Percentiles rank a stretch among this genome's conserved stretches.
Evolutionary conservation across 768 basidiomycete genomes (phyloP).

Genomic region (Boletus rubropictus): DNA sequence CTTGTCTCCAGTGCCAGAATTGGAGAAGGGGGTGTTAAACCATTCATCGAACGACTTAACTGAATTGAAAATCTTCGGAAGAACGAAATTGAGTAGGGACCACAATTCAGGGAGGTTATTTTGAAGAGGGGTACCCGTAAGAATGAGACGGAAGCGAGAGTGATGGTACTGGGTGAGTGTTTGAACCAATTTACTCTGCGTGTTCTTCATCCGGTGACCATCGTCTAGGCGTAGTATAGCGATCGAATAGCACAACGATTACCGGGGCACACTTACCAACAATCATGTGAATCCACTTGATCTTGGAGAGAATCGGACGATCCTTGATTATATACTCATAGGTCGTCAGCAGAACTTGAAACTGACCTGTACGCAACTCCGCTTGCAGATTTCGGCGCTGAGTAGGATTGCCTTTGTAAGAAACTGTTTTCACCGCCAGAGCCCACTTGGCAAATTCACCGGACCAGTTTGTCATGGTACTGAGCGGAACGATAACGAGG

Average conservation of each 20-base stretch:
- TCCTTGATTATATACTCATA: slow-evolving; percentile 99
- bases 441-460: slow-evolving; percentile 98
- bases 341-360: slow-evolving; percentile 90
- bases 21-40: slow-evolving; percentile 99
- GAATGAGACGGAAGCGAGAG: slow-evolving; percentile 86
- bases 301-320: slow-evolving; percentile 80
- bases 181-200: slow-evolving; percentile 80
- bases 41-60: slow-evolving; percentile 99
- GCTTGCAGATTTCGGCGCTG: slow-evolving; percentile 74
- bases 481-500: slow-evolving; percentile 91
- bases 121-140: slow-evolving; percentile 93
- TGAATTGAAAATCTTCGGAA: slow-evolving; percentile 96
- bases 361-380: slow-evolving; percentile 73
- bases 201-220: slow-evolving; percentile 98
- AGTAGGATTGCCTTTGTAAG: slow-evolving; percentile 89
- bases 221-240: slow-evolving; percentile 51
- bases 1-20: slow-evolving; percentile 96
- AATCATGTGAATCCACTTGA: slow-evolving; percentile 97
- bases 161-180: slow-evolving; percentile 91
- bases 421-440: slow-evolving; percentile 67
- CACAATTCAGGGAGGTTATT: slow-evolving; percentile 96
- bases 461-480: slow-evolving; percentile 96
- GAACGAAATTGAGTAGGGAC: slow-evolving; percentile 91
- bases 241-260: not conserved
- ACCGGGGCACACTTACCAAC: slow-evolving; percentile 51